Percentiles rank a stretch among this genome's conserved stretches.
These are phyloP conservation scores for Stylosanthes scabra DNA, from an alignment of 331 rosid species.

Conservation along the genomic window DNA sequence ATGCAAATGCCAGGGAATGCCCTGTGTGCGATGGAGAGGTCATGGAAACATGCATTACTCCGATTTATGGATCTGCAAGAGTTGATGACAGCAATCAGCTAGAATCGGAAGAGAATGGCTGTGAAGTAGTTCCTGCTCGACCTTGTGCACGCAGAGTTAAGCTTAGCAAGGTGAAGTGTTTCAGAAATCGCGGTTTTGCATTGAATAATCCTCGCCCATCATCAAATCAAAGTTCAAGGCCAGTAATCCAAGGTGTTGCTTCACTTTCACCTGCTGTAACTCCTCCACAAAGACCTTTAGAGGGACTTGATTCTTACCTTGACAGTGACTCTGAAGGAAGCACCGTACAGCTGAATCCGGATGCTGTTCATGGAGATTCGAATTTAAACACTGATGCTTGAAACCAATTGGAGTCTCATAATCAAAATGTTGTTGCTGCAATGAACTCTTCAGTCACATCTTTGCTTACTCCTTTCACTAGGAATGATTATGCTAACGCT, in stretches of 20 bases:
- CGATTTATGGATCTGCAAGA: conserved; percentile 64
- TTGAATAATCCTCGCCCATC: conserved; percentile 35
- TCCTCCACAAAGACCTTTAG: conserved; percentile 51
- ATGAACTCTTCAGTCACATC: conserved; percentile 32
- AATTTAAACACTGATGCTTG: conserved; percentile 36
- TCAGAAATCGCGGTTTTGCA: conserved; percentile 35
- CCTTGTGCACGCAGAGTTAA: conserved; percentile 66
- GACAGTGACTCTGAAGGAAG: conserved; percentile 29
- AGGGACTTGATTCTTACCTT: conserved; percentile 52
- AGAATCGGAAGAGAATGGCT: conserved; percentile 41
- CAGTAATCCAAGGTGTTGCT: conserved; percentile 48
- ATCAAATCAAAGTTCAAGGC: conserved; percentile 50
- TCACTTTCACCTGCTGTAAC: conserved; percentile 57
- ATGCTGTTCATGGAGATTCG: conserved; percentile 34
- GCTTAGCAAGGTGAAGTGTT: conserved; percentile 55
- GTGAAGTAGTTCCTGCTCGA: conserved; percentile 57
- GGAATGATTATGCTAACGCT: conserved; percentile 24
- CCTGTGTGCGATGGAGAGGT: conserved; percentile 77
- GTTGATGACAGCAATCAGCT: conserved; percentile 23
- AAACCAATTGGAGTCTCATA: conserved; percentile 40
- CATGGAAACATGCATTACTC: conserved; percentile 52
- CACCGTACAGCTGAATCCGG: conserved; percentile 33
- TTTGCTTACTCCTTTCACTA: conserved; percentile 40
- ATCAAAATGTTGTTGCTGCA: conserved; percentile 45
- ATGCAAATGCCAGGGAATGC: conserved; percentile 67